Evolutionary conservation across 1,139 yeast genomes (phyloP).

Genomic region (Candida freyschussii): DNA sequence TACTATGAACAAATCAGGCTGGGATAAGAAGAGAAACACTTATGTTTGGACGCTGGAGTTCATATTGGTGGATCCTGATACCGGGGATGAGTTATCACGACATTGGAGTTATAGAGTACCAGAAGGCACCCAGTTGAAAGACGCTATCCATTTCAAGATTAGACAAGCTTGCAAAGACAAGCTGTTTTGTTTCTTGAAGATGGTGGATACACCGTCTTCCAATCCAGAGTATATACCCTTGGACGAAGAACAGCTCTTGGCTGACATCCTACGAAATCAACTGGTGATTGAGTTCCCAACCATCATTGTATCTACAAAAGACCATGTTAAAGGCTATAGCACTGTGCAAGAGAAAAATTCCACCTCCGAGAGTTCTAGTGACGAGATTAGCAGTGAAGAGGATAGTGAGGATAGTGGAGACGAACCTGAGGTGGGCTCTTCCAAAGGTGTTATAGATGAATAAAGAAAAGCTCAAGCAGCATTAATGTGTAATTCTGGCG

Average conservation of each 20-base stretch:
- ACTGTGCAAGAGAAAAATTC: constrained; percentile 9
- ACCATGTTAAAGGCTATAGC: constrained; percentile 17
- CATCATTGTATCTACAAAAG: constrained; percentile 39
- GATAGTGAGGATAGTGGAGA: constrained; percentile 5
- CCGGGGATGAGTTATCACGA: constrained; percentile 11
- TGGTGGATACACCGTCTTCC: constrained; percentile 17
- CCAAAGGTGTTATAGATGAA: constrained; percentile 7
- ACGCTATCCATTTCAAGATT: constrained; percentile 14
- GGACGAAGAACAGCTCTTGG: constrained; percentile 26
- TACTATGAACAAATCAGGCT: constrained; percentile 61
- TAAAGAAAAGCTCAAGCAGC: constrained; percentile 41
- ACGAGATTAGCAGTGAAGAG: constrained; percentile 6
- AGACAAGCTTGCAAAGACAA: constrained; percentile 2
- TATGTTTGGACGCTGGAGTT: constrained; percentile 83
- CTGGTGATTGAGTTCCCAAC: constrained; percentile 79
- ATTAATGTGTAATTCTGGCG: constrained; percentile 78
- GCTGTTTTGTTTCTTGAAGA: constrained; percentile 16
- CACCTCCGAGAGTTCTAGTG: constrained; percentile 11
- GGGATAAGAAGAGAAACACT: constrained; percentile 58
- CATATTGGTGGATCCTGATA: constrained; percentile 37
- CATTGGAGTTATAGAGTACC: constrained; percentile 16
- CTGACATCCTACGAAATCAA: constrained; percentile 46
- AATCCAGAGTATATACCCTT: constrained; percentile 14
- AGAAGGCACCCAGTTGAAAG: constrained; percentile 15
- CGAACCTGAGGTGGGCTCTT: constrained; percentile 17